Percentiles rank a stretch among this genome's conserved stretches.
These are phyloP conservation scores for Fusarium citri DNA, from an alignment of 2,329 filamentous ascomycete genomes.

Conservation along the genomic window DNA sequence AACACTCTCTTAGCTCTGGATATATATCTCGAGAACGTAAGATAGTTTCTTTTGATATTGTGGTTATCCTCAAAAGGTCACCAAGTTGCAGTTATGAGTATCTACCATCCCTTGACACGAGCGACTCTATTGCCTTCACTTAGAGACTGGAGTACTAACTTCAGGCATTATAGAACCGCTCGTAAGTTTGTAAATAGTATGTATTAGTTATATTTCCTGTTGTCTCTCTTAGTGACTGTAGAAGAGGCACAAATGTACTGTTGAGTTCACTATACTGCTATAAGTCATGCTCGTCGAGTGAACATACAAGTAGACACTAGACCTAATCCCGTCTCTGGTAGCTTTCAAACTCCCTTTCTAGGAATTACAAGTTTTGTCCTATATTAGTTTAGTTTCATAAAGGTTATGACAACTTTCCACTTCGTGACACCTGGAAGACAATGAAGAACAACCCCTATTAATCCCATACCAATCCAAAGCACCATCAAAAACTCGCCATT, in stretches of 20 bases:
- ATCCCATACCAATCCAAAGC: not conserved
- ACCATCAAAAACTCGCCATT: not conserved
- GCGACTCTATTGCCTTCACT: not conserved
- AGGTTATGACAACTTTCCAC: not conserved
- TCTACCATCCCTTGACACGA: not conserved
- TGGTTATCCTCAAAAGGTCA: not conserved
- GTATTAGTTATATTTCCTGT: not conserved
- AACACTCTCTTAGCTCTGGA: accelerated
- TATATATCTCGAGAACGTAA: not conserved
- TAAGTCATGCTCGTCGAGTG: not conserved
- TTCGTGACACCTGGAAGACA: not conserved
- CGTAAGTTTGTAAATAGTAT: accelerated
- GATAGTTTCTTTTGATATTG: not conserved
- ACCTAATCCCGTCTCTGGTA: not conserved
- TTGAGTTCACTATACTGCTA: not conserved
- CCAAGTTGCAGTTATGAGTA: not conserved
- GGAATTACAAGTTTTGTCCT: accelerated
- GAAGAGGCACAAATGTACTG: too few species aligned
- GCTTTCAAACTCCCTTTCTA: not conserved
- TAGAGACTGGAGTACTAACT: not conserved
- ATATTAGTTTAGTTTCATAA: not conserved
- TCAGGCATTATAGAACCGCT: not conserved
- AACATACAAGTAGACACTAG: not conserved
- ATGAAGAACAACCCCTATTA: not conserved
- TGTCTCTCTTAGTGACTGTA: accelerated